Evolutionary conservation across 2,329 filamentous ascomycete genomes (phyloP).

Genomic region (Davidsoniella virescens): DNA sequence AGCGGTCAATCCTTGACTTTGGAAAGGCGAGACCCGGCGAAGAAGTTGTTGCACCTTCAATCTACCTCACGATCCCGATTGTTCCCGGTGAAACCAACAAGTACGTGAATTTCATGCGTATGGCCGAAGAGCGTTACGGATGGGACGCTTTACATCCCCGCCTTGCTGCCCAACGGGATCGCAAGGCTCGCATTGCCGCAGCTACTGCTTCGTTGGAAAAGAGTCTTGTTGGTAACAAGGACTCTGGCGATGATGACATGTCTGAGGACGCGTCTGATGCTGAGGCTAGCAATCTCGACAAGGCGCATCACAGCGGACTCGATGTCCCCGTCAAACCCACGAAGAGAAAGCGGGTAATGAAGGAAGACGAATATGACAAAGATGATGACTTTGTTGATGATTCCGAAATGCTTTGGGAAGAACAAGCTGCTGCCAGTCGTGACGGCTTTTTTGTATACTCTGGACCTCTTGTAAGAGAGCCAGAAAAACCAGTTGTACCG

Average conservation of each 20-base stretch:
- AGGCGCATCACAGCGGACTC: conserved; percentile 25
- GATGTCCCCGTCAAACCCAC: conserved; percentile 39
- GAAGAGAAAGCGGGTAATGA: conserved; percentile 67
- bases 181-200: conserved; percentile 73
- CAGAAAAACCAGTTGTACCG: conserved; percentile 50
- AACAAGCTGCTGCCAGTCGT: conserved; percentile 81
- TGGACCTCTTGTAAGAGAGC: conserved; percentile 75
- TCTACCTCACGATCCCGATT: conserved; percentile 69
- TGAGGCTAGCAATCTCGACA: conserved; percentile 79
- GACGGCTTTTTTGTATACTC: conserved; percentile 98
- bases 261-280: conserved; percentile 58
- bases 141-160: conserved; percentile 88
- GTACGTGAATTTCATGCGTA: conserved; percentile 85
- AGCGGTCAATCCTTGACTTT: conserved; percentile 44
- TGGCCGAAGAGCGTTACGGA: conserved; percentile 87
- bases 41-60: conserved; percentile 51
- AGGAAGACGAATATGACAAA: conserved; percentile 70
- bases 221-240: conserved; percentile 37
- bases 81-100: conserved; percentile 63
- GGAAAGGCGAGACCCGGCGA: conserved; percentile 42
- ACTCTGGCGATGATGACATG: conserved; percentile 50
- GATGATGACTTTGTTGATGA: conserved; percentile 82
- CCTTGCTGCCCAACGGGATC: conserved; percentile 72
- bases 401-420: conserved; percentile 87
- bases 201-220: conserved; percentile 75